These are phyloP conservation scores for Camellia granthamiana DNA, from an alignment of 148 eudicot species.

Conservation along the genomic window DNA sequence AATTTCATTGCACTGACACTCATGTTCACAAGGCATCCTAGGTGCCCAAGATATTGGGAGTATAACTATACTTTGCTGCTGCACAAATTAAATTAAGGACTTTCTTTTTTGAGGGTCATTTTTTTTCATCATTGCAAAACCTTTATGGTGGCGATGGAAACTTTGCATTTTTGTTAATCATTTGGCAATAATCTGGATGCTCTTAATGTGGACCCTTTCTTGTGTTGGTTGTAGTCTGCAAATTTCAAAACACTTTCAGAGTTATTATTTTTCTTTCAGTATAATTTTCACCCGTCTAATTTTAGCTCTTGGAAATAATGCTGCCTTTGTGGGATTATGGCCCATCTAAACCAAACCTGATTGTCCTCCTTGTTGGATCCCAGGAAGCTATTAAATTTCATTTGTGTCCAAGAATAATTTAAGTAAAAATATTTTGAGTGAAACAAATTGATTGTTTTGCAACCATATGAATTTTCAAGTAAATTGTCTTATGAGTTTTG, in stretches of 20 bases:
- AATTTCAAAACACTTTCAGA: background rate
- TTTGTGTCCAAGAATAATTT: background rate
- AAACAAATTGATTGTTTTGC: background rate
- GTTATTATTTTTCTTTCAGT: background rate
- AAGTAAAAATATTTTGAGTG: background rate
- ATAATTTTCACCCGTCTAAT: background rate
- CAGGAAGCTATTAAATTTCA: background rate
- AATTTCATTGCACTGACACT: background rate
- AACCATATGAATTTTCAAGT: background rate
- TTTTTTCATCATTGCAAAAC: background rate
- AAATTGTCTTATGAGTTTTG: background rate
- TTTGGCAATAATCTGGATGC: background rate
- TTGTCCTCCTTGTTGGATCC: conserved; percentile 1
- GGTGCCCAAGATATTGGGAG: background rate
- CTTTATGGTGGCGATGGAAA: background rate
- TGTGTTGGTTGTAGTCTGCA: background rate
- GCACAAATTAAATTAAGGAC: background rate
- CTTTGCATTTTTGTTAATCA: background rate
- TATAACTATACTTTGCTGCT: background rate
- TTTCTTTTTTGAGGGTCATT: background rate
- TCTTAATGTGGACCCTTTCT: background rate
- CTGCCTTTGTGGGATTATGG: conserved; percentile 4
- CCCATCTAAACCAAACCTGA: background rate
- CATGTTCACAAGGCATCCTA: background rate
- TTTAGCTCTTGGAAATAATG: conserved; percentile 1